A percentile compares a stretch with the other conserved stretches of the same genome.
phyloP scores from a whole-genome alignment of 257 asterid species.

The Nicotiana attenuata region DNA sequence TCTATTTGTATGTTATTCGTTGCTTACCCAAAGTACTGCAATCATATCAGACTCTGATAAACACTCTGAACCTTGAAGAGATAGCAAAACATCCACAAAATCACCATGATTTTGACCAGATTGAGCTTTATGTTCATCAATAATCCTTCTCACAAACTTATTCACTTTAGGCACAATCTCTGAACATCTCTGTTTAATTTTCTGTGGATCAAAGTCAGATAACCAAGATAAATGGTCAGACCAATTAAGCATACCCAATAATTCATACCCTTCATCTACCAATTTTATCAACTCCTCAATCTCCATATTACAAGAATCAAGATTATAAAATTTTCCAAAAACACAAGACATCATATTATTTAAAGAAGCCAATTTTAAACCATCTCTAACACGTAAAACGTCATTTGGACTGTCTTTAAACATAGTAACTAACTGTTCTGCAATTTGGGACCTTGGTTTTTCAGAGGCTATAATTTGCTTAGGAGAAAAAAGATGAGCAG shows the following conservation, averaged over 20 bases:
- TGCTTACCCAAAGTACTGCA: conserved; percentile 83
- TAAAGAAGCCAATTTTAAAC: conserved; percentile 59
- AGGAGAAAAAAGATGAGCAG: conserved; percentile 64
- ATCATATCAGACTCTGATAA: conserved; percentile 73
- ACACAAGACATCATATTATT: conserved; percentile 72
- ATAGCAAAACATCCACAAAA: conserved; percentile 62
- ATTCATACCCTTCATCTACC: conserved; percentile 68
- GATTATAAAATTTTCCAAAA: conserved; percentile 46
- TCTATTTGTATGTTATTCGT: too few relatives aligned
- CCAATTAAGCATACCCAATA: conserved; percentile 61
- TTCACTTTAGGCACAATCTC: conserved; percentile 61
- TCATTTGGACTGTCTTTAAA: neutral
- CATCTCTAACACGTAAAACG: conserved; percentile 46
- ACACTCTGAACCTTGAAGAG: conserved; percentile 45
- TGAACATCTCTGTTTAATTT: conserved; percentile 53
- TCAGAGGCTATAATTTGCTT: conserved; percentile 47
- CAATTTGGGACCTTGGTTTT: conserved; percentile 43
- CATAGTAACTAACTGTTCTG: conserved; percentile 33
- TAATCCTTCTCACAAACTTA: conserved; percentile 45
- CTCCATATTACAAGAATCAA: conserved; percentile 22
- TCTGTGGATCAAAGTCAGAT: conserved; percentile 57
- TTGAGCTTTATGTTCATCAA: conserved; percentile 34
- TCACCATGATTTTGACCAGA: conserved; percentile 17
- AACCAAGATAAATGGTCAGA: conserved; percentile 68
- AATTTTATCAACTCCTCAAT: conserved; percentile 35